A percentile compares a stretch with the other conserved stretches of the same genome.
phyloP scores from a whole-genome alignment of 2,329 filamentous ascomycete species.

The Hymenoscyphus linearis region DNA sequence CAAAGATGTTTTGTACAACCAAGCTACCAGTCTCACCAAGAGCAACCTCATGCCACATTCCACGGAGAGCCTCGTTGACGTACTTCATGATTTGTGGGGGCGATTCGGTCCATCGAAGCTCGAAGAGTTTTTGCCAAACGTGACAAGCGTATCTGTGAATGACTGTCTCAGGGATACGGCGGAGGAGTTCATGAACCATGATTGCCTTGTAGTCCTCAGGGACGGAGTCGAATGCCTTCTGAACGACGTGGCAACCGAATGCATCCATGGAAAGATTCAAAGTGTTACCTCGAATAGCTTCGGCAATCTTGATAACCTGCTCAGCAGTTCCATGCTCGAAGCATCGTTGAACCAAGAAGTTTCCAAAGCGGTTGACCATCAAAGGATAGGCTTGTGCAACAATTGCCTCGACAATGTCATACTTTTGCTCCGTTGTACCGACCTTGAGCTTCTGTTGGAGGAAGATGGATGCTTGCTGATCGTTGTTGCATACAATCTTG shows the following conservation, averaged over 20 bases:
- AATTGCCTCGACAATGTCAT: slow-evolving; percentile 94
- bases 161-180: slow-evolving; percentile 93
- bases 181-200: slow-evolving; percentile 97
- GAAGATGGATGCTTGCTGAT: slow-evolving; percentile 98
- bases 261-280: slow-evolving; percentile 96
- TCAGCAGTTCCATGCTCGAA: slow-evolving; percentile 96
- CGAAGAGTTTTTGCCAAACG: slow-evolving; percentile 99
- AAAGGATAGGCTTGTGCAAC: slow-evolving; percentile 89
- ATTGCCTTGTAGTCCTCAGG: slow-evolving; percentile 96
- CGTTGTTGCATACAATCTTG: slow-evolving; percentile 98
- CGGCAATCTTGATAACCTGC: slow-evolving; percentile 90
- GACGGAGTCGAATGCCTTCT: slow-evolving; percentile 97
- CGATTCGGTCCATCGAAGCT: slow-evolving; percentile 89
- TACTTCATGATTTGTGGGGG: slow-evolving; percentile 98
- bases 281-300: slow-evolving; percentile 89
- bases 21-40: slow-evolving; percentile 95
- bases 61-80: slow-evolving; percentile 88
- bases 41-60: slow-evolving; percentile 99
- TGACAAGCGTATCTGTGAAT: slow-evolving; percentile 98
- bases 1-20: slow-evolving; percentile 98
- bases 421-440: slow-evolving; percentile 90
- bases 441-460: slow-evolving; percentile 98
- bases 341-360: slow-evolving; percentile 96
- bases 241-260: slow-evolving; percentile 95
- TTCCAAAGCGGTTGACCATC: slow-evolving; percentile 98